Evolutionary conservation across 306 rosid species (phyloP).

Genomic region (Pyrus pyrifolia): DNA sequence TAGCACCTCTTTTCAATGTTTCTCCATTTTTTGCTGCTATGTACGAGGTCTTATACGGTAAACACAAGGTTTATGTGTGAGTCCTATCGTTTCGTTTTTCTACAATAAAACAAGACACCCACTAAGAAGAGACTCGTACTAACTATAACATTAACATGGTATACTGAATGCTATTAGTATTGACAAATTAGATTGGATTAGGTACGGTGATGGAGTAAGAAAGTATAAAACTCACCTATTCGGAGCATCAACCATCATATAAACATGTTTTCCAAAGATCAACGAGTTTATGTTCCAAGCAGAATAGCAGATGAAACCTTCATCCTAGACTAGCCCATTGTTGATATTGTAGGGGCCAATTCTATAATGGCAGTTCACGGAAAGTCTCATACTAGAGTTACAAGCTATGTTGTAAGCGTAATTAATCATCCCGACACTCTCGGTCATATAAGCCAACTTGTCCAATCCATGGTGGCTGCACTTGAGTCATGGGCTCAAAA

Average conservation of each 20-base stretch:
- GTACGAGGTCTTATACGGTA: too few relatives aligned
- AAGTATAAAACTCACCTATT: constrained; percentile 6
- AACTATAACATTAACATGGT: too few relatives aligned
- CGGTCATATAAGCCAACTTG: too few relatives aligned
- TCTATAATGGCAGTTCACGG: constrained; percentile 18
- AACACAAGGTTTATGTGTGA: too few relatives aligned
- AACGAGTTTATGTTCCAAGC: constrained; percentile 9
- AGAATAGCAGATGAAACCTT: not conserved
- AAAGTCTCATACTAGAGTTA: constrained; percentile 7
- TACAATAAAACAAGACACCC: too few relatives aligned
- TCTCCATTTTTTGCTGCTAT: too few relatives aligned
- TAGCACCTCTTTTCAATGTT: too few relatives aligned
- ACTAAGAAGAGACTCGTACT: too few relatives aligned
- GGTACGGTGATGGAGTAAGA: constrained; percentile 11
- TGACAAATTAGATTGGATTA: not conserved
- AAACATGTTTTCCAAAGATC: not conserved
- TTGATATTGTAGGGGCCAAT: not conserved
- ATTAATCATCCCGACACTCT: not conserved
- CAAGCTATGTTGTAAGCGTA: not conserved
- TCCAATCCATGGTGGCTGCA: constrained; percentile 6
- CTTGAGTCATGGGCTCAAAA: constrained; percentile 12
- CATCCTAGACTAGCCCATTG: constrained; percentile 8
- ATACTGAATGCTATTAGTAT: too few relatives aligned
- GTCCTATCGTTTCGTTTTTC: too few relatives aligned
- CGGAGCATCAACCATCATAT: constrained; percentile 6